Evolutionary conservation across 805 yeast genomes (phyloP), one percentile per base, ranked within the genome.

Genomic region (Saccharomycopsis vini): DNA sequence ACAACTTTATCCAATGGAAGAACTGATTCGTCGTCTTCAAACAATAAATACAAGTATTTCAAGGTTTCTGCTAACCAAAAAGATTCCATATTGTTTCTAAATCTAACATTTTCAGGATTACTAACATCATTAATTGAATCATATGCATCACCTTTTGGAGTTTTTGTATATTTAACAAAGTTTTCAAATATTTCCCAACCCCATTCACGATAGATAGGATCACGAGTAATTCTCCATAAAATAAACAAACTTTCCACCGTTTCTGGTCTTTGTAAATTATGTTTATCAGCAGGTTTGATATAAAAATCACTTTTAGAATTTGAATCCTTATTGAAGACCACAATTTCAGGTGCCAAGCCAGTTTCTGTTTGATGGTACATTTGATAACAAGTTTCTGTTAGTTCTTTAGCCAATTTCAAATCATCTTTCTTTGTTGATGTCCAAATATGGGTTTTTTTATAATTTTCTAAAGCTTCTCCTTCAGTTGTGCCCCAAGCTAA

Each of bases 41-140:
- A 87, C 50, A 87, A 64, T 45, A 86, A 62, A 56, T 85, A 85
- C 33, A 88, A 67, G 62, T 88, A 89, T 62, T 89, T 89, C 58
- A 89, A 71, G 3, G 97, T 89, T 60, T 89, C 96, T 2, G 95
- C 89, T 40, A 85, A 69, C 97, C 97, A 89, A 68, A 86, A 87
- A 18, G 94, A 81, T 62, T 88, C 96, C 76, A 84, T 75, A 56
- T 84, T 85, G 61, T 89, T 92, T 43, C 71, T 62, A 49, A 59
- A 60, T 18, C 58, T 56, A n/a, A 56, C 58, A 34, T 48, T 42
- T 2, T 89, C 78, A 28, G 79, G 76, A 5, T 64, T 50, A 2
- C 54, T 50, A 38, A 86, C 89, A 58, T 84, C 85, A 40, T 71
- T 64, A 51, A 88, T 62, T 6, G 83, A 74, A 2, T 86, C 70